Base-by-base conservation (phyloP, 805 yeast genomes). In the Kuraishia ogatae region DNA sequence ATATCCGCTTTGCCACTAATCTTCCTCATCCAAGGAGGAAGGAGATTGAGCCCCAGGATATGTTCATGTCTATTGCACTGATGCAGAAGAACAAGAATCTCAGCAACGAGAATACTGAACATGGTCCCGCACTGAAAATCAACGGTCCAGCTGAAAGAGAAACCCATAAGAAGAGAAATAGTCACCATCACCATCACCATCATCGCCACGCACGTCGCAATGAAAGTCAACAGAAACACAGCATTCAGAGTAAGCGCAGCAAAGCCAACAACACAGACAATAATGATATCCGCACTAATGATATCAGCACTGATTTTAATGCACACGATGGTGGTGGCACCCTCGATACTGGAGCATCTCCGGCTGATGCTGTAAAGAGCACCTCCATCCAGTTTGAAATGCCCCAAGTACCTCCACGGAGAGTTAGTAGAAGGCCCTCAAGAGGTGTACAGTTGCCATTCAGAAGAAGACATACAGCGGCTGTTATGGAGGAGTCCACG, bases 1-100 rank as follows among this genome's bases (percentile, higher is more conserved):
- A 77, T 39, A 84, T 86, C 61, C 73, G 75, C 54, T 86, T 86
- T 65, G 91, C 81, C 2, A 35, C 17, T 13, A 71, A 70, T 51
- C 70, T 85, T 24, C 89, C 89, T 0, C 81, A 72, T 47, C 72
- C 71, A 10, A 74, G 74, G 57, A 57, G 61, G 58, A 72, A 70
- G n/a, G 80, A 83, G 22, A 72, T 88, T 13, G 84, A 86, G 39
- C 96, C 97, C 1, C 81, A 86, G 52, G 97, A 92, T 64, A 85
- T 91, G 83, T 85, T 77, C 66, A 77, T 85, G 73, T 90, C 97
- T 2, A 86, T 91, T 61, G 84, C 90, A 48, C 83, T 91, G 85
- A 72, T 92, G 71, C 86, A 86, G 60, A 76, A 78, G 54, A 73
- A 76, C 48, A 71, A 70, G n/a, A 68, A 65, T 23, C 65, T 67